Conservation (phyloP, 1,284 basidiomycete species). For the Jaminaea rosea region DNA sequence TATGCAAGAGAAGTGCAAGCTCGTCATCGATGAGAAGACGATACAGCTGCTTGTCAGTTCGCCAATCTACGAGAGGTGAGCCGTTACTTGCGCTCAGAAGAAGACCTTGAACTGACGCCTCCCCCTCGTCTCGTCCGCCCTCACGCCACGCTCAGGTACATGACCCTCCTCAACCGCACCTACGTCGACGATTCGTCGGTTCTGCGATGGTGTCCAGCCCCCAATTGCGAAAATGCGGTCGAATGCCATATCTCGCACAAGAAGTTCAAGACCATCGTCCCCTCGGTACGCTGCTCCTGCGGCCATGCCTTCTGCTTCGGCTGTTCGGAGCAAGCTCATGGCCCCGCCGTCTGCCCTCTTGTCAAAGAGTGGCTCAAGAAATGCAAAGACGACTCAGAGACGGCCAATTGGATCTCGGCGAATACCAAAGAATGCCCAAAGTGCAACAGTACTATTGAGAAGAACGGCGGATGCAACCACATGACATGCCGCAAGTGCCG, state of each 20-base stretch:
- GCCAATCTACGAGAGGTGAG: conserved; percentile 9
- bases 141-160: conserved; percentile 64
- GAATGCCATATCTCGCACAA: conserved; percentile 63
- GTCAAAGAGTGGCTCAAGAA: conserved; percentile 94
- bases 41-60: conserved; percentile 18
- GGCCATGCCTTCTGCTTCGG: conserved; percentile 59
- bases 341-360: conserved; percentile 78
- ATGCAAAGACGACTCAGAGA: conserved; percentile 94
- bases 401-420: conserved; percentile 92
- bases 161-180: conserved; percentile 75
- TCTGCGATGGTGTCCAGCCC: conserved; percentile 81
- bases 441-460: conserved; percentile 94
- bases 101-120: too few species aligned
- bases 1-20: conserved; percentile 80
- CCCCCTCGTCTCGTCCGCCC: too few species aligned
- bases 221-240: conserved; percentile 64
- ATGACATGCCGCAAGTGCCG: conserved; percentile 42
- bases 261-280: conserved; percentile 62
- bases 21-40: conserved; percentile 55
- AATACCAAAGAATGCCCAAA: conserved; percentile 91
- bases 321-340: conserved; percentile 58
- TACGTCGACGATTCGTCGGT: conserved; percentile 77
- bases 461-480: conserved; percentile 86
- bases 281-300: conserved; percentile 71
- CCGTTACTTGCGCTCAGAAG: too few species aligned